Evolutionary conservation across 2,329 filamentous ascomycete species (phyloP), one percentile per base, ranked within the genome.

Genomic region (Boeremia exigua): DNA sequence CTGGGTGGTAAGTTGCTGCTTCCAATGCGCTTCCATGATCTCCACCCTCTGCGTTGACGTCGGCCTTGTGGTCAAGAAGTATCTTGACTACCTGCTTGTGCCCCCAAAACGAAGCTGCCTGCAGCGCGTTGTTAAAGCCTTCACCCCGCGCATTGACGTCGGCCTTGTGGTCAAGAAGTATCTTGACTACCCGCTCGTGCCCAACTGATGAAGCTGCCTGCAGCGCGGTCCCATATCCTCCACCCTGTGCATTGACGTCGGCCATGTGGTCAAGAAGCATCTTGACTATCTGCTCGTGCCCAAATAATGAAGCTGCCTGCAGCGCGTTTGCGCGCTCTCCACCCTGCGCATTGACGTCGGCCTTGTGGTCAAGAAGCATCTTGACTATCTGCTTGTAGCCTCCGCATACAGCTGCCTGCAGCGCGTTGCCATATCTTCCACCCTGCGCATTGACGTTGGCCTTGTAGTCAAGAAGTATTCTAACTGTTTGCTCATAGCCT

Each of bases 21-120:
- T n/a, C n/a, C n/a, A n/a, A n/a, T n/a, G n/a, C n/a, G n/a, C n/a
- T n/a, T n/a, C n/a, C n/a, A n/a, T n/a, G n/a, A n/a, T 38, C 4
- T 36, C 47, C 33, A 38, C 36, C 47, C n/a, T 40, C 15, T 12
- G 47, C 37, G 23, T 42, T 33, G 15, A 50, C 27, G 23, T 50
- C 15, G 17, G 47, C 47, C 9, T 15, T 15, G 2, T 25, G 12
- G 29, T 50, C 47, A 42, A 50, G 28, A n/a, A 50, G 47, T n/a
- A 48, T 30, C 39, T 19, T 43, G 8, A 43, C 39, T 30, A 32
- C 12, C 11, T 30, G 27, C 39, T 17, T 15, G 11, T 30, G 1
- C n/a, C 39, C 39, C 3, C 15, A 1, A 10, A 6, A 15, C 3
- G 38, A 40, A 28, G 38, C 38, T 40, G 38, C 38, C 17, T 23